These are phyloP conservation scores for Saccharomycopsis phalli DNA, from an alignment of 1,139 yeast species.

Conservation along the genomic window DNA sequence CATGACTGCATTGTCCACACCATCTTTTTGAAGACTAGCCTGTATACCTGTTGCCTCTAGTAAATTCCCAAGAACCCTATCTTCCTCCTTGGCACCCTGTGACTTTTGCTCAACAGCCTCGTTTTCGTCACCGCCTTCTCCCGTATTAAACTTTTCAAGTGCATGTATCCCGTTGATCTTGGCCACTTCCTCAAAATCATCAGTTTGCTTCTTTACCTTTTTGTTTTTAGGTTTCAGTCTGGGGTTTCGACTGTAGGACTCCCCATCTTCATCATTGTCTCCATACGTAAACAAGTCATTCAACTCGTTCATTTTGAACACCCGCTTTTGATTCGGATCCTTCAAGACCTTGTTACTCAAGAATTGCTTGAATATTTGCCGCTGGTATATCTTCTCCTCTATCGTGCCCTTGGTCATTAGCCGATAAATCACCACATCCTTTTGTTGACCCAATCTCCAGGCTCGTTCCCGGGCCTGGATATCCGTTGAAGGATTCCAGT, in stretches of 20 bases:
- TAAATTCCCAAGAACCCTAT: constrained; percentile 63
- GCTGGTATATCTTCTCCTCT: constrained; percentile 92
- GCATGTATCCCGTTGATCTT: constrained; percentile 39
- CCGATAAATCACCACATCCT: constrained; percentile 86
- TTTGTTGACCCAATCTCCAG: constrained; percentile 93
- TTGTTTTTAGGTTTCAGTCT: constrained; percentile 27
- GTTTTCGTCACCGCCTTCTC: constrained; percentile 42
- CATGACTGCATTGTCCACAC: constrained; percentile 43
- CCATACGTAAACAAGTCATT: constrained; percentile 86
- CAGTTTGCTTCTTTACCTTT: constrained; percentile 32
- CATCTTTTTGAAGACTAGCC: constrained; percentile 72
- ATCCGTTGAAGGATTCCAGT: constrained; percentile 98
- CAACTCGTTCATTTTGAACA: constrained; percentile 84
- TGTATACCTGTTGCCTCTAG: constrained; percentile 69
- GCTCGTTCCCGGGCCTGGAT: constrained; percentile 95
- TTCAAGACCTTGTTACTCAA: constrained; percentile 86
- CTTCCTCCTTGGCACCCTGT: constrained; percentile 39
- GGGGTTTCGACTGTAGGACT: constrained; percentile 33
- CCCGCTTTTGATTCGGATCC: constrained; percentile 90
- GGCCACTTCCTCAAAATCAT: constrained; percentile 48
- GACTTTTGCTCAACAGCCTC: constrained; percentile 23
- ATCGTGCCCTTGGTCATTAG: constrained; percentile 92
- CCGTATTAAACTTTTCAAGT: constrained; percentile 38
- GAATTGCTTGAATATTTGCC: constrained; percentile 93
- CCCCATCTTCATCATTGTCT: constrained; percentile 57